These are phyloP conservation scores for Angomonas deanei DNA, from an alignment of 208 protist genomes.

Conservation along the genomic window DNA sequence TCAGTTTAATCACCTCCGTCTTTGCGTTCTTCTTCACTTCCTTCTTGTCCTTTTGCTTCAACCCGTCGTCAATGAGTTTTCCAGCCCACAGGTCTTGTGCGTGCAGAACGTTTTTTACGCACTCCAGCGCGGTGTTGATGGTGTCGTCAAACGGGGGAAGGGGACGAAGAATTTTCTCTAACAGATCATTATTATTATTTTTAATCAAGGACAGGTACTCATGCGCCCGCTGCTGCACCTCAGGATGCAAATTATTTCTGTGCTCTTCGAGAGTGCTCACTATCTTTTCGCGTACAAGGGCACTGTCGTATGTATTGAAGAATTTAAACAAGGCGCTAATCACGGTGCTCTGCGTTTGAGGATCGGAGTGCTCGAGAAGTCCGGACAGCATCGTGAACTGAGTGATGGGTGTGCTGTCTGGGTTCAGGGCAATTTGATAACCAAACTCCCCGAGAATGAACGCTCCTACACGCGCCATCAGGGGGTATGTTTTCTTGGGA, in stretches of 20 bases:
- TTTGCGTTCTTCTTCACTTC: neutral
- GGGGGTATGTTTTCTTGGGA: slow-evolving; percentile 29
- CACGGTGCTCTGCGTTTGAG: slow-evolving; percentile 86
- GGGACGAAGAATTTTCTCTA: slow-evolving; percentile 65
- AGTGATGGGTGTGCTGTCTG: slow-evolving; percentile 53
- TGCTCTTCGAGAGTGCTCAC: slow-evolving; percentile 67
- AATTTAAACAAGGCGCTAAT: slow-evolving; percentile 95
- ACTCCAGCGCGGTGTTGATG: slow-evolving; percentile 30
- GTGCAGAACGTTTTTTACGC: slow-evolving; percentile 18
- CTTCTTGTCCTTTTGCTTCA: slow-evolving; percentile 5
- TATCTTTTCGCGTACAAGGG: slow-evolving; percentile 62
- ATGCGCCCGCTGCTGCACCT: slow-evolving; percentile 96
- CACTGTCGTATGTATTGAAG: slow-evolving; percentile 91
- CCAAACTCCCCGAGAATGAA: slow-evolving; percentile 98
- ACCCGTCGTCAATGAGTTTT: slow-evolving; percentile 25
- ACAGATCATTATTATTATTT: slow-evolving; percentile 40
- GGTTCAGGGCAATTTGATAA: slow-evolving; percentile 93
- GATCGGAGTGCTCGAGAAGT: slow-evolving; percentile 59
- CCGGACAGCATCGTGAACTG: slow-evolving; percentile 86
- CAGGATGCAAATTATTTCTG: slow-evolving; percentile 80
- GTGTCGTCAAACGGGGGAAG: slow-evolving; percentile 62
- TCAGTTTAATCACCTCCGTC: slow-evolving; percentile 1
- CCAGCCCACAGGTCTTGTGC: slow-evolving; percentile 35
- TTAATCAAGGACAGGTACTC: slow-evolving; percentile 93
- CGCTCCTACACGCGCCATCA: slow-evolving; percentile 64